Evolutionary conservation across 148 eudicot species (phyloP).

Genomic region (Camellia sinensis): DNA sequence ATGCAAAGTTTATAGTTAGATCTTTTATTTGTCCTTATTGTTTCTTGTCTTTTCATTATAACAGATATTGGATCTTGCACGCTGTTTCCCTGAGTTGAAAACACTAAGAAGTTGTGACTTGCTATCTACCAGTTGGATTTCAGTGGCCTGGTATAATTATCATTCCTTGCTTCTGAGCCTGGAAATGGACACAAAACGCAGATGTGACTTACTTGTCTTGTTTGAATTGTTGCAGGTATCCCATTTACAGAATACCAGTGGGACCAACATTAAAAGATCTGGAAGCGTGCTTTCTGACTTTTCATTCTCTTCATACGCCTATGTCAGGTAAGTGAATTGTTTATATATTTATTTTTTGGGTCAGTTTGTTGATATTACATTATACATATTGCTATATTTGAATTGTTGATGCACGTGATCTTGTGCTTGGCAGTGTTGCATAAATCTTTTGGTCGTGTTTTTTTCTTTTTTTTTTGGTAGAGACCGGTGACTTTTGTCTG

Average conservation of each 20-base stretch:
- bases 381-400: too few relatives aligned
- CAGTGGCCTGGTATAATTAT: constrained; percentile 85
- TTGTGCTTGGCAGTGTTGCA: background rate
- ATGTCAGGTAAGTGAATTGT: constrained; percentile 43
- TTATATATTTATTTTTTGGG: background rate
- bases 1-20: background rate
- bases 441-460: background rate
- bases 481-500: background rate
- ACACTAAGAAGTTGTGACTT: constrained; percentile 79
- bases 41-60: constrained; percentile 8
- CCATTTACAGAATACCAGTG: constrained; percentile 87
- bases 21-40: background rate
- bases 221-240: constrained; percentile 60
- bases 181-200: background rate
- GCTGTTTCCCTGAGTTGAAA: constrained; percentile 56
- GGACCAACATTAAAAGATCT: constrained; percentile 77
- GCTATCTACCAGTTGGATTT: constrained; percentile 71
- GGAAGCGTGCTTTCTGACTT: constrained; percentile 94
- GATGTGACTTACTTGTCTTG: constrained; percentile 8
- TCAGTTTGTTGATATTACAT: background rate
- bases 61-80: constrained; percentile 71
- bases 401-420: too few relatives aligned
- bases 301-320: constrained; percentile 67
- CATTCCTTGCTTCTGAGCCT: background rate
- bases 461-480: background rate